These are phyloP conservation scores for Stemphylium lycopersici DNA, from an alignment of 2,329 filamentous ascomycete genomes.

Conservation along the genomic window DNA sequence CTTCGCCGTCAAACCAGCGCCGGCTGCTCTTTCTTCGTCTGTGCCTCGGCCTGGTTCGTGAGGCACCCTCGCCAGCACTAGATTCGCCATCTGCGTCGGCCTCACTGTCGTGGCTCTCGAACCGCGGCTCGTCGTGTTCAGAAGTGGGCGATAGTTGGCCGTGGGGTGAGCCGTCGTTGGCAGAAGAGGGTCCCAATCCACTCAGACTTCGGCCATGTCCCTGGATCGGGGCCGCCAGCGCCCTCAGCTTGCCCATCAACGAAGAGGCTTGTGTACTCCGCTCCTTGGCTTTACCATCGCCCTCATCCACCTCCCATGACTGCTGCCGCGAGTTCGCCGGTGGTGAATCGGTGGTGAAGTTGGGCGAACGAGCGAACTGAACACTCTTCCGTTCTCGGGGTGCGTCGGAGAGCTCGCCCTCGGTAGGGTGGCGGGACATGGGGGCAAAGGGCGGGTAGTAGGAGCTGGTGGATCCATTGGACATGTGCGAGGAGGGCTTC, in stretches of 20 bases:
- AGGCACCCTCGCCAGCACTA: slow-evolving; percentile 73
- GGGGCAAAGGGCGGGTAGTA: slow-evolving; percentile 42
- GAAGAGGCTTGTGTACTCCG: slow-evolving; percentile 61
- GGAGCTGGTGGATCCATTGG: slow-evolving; percentile 30
- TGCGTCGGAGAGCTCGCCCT: slow-evolving; percentile 39
- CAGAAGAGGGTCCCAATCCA: slow-evolving; percentile 50
- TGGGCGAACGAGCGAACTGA: slow-evolving; percentile 68
- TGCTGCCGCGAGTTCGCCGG: slow-evolving; percentile 64
- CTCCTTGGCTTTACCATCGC: slow-evolving; percentile 63
- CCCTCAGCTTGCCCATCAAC: slow-evolving; percentile 79
- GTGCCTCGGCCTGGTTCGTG: slow-evolving; percentile 43
- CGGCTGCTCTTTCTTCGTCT: slow-evolving; percentile 69
- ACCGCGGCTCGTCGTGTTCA: slow-evolving; percentile 54
- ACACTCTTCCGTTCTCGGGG: slow-evolving; percentile 67
- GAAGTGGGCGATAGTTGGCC: slow-evolving; percentile 54
- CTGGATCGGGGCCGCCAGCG: slow-evolving; percentile 66
- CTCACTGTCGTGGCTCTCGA: slow-evolving; percentile 70
- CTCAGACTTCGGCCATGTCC: slow-evolving; percentile 59
- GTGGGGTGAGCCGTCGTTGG: slow-evolving; percentile 48
- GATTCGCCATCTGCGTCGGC: slow-evolving; percentile 82
- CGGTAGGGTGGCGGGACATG: slow-evolving; percentile 40
- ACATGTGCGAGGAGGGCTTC: slow-evolving; percentile 27
- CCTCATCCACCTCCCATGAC: slow-evolving; percentile 67
- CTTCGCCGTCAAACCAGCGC: slow-evolving; percentile 58
- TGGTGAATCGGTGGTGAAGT: slow-evolving; percentile 50